A percentile compares a stretch with the other conserved stretches of the same genome.
phyloP scores from a whole-genome alignment of 805 yeast species.

The Debaryomyces hansenii region DNA sequence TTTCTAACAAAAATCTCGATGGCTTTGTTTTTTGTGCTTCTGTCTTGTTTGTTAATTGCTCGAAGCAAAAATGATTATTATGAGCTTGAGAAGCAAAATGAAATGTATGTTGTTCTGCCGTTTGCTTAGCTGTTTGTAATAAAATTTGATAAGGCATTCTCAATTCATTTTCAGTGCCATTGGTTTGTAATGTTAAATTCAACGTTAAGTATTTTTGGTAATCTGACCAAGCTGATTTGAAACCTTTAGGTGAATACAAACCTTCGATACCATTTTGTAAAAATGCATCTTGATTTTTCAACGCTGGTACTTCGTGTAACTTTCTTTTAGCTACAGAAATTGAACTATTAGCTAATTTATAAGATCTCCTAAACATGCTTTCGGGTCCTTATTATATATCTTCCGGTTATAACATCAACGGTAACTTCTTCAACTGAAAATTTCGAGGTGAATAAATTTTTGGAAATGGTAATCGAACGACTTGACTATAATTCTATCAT shows the following conservation, averaged over 20 bases:
- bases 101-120: slow-evolving; percentile 68
- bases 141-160: slow-evolving; percentile 72
- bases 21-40: slow-evolving; percentile 37
- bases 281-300: slow-evolving; percentile 43
- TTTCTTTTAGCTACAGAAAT: slow-evolving; percentile 21
- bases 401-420: neutral
- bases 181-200: slow-evolving; percentile 61
- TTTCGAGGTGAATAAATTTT: slow-evolving; percentile 1
- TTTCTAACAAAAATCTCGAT: slow-evolving; percentile 37
- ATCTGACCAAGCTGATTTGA: slow-evolving; percentile 74
- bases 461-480: neutral
- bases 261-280: slow-evolving; percentile 57
- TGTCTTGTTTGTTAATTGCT: slow-evolving; percentile 48
- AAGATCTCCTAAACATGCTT: slow-evolving; percentile 4
- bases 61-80: slow-evolving; percentile 87
- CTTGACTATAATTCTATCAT: neutral
- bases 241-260: slow-evolving; percentile 64
- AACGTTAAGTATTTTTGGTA: slow-evolving; percentile 69
- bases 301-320: slow-evolving; percentile 65
- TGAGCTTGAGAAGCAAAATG: slow-evolving; percentile 89
- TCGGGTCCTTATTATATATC: neutral
- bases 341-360: neutral
- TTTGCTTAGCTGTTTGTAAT: slow-evolving; percentile 63
- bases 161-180: slow-evolving; percentile 78
- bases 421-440: slow-evolving; percentile 1